phyloP scores from a whole-genome alignment of 2,329 filamentous ascomycete species.

The Pseudogymnoascus verrucosus region DNA sequence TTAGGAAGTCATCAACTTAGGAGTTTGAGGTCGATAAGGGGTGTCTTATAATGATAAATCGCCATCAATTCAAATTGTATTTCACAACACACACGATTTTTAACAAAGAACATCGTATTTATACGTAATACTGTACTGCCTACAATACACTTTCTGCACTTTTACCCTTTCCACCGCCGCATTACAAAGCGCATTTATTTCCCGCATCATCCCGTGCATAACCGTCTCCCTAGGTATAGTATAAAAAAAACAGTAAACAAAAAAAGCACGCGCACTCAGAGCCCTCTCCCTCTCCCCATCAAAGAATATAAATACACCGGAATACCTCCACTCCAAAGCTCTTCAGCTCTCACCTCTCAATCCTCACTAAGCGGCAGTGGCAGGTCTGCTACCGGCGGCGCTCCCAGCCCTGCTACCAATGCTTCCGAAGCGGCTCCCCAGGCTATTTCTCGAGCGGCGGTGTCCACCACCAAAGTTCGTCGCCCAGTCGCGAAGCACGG shows the following conservation, averaged over 20 bases:
- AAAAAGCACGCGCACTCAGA: neutral
- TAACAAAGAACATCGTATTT: neutral
- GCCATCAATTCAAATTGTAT: neutral
- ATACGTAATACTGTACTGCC: neutral
- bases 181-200: neutral
- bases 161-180: neutral
- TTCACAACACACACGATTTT: neutral
- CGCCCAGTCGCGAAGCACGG: neutral
- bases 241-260: neutral
- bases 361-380: neutral
- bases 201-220: neutral
- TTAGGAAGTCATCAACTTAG: neutral
- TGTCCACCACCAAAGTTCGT: neutral
- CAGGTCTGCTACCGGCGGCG: neutral
- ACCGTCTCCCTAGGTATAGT: conserved; percentile 1
- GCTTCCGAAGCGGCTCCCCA: neutral
- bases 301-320: conserved; percentile 1
- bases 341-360: neutral
- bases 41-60: neutral
- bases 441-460: neutral
- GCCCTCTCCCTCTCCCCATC: neutral
- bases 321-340: neutral
- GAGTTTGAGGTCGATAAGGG: neutral
- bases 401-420: neutral
- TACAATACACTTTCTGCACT: neutral